Evolutionary conservation across 2,329 filamentous ascomycete genomes (phyloP).

Genomic region (Stromatinia cepivora): DNA sequence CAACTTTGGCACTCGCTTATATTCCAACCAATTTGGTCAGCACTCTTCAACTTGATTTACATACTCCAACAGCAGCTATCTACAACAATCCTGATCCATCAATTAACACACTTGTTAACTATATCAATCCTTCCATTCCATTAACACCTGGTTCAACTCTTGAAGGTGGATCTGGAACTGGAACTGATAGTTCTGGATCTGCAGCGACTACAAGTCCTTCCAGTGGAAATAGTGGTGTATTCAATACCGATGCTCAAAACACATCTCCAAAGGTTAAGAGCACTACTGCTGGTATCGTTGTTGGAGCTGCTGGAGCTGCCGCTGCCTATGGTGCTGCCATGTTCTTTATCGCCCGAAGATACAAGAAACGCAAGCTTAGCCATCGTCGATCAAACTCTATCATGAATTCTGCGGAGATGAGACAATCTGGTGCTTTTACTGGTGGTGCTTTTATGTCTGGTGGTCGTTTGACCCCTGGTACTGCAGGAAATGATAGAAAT

Average conservation of each 20-base stretch:
- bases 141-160: slow-evolving; percentile 47
- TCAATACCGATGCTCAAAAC: slow-evolving; percentile 44
- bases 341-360: slow-evolving; percentile 72
- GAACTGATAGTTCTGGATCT: slow-evolving; percentile 43
- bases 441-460: slow-evolving; percentile 49
- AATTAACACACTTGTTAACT: slow-evolving; percentile 69
- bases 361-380: slow-evolving; percentile 63
- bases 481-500: slow-evolving; percentile 44
- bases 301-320: slow-evolving; percentile 65
- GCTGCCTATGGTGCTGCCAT: slow-evolving; percentile 72
- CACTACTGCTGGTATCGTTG: slow-evolving; percentile 64
- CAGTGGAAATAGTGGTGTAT: slow-evolving; percentile 44
- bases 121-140: slow-evolving; percentile 79
- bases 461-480: slow-evolving; percentile 42
- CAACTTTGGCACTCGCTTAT: slow-evolving; percentile 74
- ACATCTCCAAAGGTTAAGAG: slow-evolving; percentile 59
- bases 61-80: slow-evolving; percentile 68
- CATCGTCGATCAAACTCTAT: slow-evolving; percentile 65
- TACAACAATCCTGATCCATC: slow-evolving; percentile 70
- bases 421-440: slow-evolving; percentile 50
- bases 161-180: slow-evolving; percentile 35
- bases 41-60: slow-evolving; percentile 66
- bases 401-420: slow-evolving; percentile 51
- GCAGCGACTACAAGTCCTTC: slow-evolving; percentile 38
- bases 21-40: slow-evolving; percentile 72